Evolutionary conservation across 306 rosid species (phyloP).

Genomic region (Inga leiocalycina): DNA sequence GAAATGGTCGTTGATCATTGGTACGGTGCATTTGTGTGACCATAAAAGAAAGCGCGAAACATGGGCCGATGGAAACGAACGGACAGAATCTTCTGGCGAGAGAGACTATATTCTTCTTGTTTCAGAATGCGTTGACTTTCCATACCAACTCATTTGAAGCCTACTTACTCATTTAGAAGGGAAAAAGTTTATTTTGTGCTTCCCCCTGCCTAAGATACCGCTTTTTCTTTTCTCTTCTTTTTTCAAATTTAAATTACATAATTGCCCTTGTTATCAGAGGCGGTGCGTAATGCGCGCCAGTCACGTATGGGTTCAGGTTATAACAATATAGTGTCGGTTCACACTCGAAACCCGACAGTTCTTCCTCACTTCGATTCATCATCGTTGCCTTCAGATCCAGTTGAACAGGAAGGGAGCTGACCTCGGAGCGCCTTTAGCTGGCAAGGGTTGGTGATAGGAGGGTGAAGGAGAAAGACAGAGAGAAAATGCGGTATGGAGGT

Average conservation of each 20-base stretch:
- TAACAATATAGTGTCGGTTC: background rate
- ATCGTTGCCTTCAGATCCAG: slow-evolving; percentile 38
- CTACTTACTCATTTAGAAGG: background rate
- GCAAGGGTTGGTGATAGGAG: background rate
- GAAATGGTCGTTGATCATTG: slow-evolving; percentile 51
- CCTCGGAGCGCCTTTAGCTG: background rate
- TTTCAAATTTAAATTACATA: background rate
- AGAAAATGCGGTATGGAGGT: slow-evolving; percentile 60
- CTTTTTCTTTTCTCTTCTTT: background rate
- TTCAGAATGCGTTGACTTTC: slow-evolving; percentile 15
- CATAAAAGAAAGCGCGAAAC: slow-evolving; percentile 14
- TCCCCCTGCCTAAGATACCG: background rate
- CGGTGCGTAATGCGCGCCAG: slow-evolving; percentile 45
- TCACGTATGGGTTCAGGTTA: slow-evolving; percentile 1
- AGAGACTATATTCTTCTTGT: background rate
- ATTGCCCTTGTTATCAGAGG: slow-evolving; percentile 30
- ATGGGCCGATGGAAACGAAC: slow-evolving; percentile 35
- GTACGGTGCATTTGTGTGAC: background rate
- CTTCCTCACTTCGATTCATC: background rate
- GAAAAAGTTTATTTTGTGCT: slow-evolving; percentile 27
- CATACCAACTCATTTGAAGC: background rate
- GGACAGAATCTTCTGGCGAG: slow-evolving; percentile 32
- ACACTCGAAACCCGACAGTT: slow-evolving; percentile 24
- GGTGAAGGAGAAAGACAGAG: background rate
- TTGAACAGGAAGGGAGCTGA: slow-evolving; percentile 29